These are phyloP conservation scores for Acorus calamus DNA, from an alignment of 106 monocot genomes.

Conservation along the genomic window DNA sequence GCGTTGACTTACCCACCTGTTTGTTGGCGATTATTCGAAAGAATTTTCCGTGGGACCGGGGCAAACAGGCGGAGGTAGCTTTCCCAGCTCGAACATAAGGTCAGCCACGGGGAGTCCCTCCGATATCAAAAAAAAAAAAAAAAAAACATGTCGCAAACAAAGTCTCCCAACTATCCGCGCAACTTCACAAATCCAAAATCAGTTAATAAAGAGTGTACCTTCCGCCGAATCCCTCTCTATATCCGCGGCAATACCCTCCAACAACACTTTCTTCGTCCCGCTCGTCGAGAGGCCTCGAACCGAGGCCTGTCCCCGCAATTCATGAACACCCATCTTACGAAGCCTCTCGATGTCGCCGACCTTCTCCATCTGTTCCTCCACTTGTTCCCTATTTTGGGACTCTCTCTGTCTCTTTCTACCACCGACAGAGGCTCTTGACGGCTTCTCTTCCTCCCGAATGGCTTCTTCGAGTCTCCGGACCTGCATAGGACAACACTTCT, in stretches of 20 bases:
- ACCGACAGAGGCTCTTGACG: neutral
- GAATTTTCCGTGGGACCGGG: too few species aligned
- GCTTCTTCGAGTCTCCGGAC: slow-evolving; percentile 46
- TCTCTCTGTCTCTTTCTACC: slow-evolving; percentile 28
- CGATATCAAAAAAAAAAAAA: too few species aligned
- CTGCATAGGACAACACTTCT: slow-evolving; percentile 10
- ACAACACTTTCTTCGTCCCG: slow-evolving; percentile 45
- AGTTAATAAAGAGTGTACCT: too few species aligned
- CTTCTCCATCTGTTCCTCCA: neutral
- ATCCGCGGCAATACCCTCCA: slow-evolving; percentile 34
- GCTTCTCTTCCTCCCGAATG: slow-evolving; percentile 19
- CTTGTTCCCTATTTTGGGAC: neutral
- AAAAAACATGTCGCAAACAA: too few species aligned
- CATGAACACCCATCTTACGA: slow-evolving; percentile 27
- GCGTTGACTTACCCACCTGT: too few species aligned
- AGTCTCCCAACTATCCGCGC: too few species aligned
- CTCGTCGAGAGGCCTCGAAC: slow-evolving; percentile 24
- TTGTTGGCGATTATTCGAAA: too few species aligned
- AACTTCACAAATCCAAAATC: too few species aligned
- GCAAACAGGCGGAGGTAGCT: too few species aligned
- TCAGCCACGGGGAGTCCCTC: too few species aligned
- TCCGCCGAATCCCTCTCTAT: neutral
- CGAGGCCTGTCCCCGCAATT: slow-evolving; percentile 27
- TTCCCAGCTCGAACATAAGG: too few species aligned
- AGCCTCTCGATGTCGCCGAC: slow-evolving; percentile 22